Evolutionary conservation across 208 protist species (phyloP), one percentile per base, ranked within the genome.

Genomic region (Jaenimonas drosophilae): DNA sequence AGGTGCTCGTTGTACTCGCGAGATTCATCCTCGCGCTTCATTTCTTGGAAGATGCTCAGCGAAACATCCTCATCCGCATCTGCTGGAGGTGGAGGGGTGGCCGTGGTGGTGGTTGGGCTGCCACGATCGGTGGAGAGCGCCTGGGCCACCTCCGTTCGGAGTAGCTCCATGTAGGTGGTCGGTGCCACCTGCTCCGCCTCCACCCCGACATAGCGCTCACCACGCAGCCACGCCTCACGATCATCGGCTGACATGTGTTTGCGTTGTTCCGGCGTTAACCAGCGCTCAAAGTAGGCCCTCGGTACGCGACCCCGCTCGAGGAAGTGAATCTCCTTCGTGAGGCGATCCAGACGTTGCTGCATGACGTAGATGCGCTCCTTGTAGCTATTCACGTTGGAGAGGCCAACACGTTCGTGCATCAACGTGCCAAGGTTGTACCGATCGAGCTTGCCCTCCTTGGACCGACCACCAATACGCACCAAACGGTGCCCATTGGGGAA

Each of bases 391-490:
- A 93, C 76, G 14, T 53, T 39, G 5, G 60, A 44, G 44, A 81
- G 77, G 41, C 87, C 77, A 6, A 51, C 69, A 36, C 65, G 74
- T 16, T 52, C 54, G 25, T 68, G 80, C 31, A 90, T 29, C 21
- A 93, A 49, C 28, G 69, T 40, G 41, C 66, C 58, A 38, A 93
- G 67, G 63, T 93, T 93, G 67, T 87, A 75, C 9, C 49, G 51
- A 44, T 83, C 81, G 19, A 93, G 73, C 3, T 65, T 67, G 4
- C 64, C 14, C 50, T 93, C 77, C 9, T 68, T 56, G 3, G 85
- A 93, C 40, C 80, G 80, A 14, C 85, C 85, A 52, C 85, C 85
- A 29, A 93, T 86, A 42, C 85, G 85, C n/a, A 93, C 74, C 38
- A 93, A 57, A 5, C 81, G 77, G 25, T 76, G 69, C 4, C 80